Evolutionary conservation across 2,329 filamentous ascomycete genomes (phyloP), one percentile per base, ranked within the genome.

Genomic region (Sporothrix variecibatus): DNA sequence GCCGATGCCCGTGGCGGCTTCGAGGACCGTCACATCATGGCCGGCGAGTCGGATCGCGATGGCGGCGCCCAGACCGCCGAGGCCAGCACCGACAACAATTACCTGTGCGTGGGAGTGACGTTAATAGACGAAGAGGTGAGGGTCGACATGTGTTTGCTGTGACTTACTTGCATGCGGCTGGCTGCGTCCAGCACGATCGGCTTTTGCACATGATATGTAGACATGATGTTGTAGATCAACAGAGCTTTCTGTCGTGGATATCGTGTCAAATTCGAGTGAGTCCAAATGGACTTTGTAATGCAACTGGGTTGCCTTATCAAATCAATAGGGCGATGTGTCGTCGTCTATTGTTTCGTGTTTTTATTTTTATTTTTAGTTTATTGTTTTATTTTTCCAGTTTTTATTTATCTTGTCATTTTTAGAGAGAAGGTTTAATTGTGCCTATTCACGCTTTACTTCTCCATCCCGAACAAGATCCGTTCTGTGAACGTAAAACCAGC

Each of bases 41-140:
- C 76, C 76, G 8, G 76, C 76, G 23, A 72, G 68, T 11, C 71
- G 40, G 8, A 76, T 74, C 9, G 67, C 60, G 46, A 76, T 76
- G 8, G 76, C 75, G 3, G 76, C 75, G 34, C 73, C 74, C 2
- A 76, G 72, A 9, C 76, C 76, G 3, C 75, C 75, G 4, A 76
- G 62, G 3, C 75, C 75, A 20, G 75, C 77, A 4, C 77, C 77
- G 11, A 78, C 77, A 23, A 78, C 34, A 12, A 78, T 60, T 23
- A 76, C 75, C 73, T 77, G 40, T 15, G 43, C 17, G 26, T 17
- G 60, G 12, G 56, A 26, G 51, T 4, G 9, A 53, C 6, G 51
- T 53, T 53, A 53, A 12, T 53, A 17, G 43, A 15, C 43, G 43
- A 49, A 15, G 17, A 5, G 43, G 43, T 12, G 43, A 5, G 43